Percentiles rank a stretch among this genome's conserved stretches.
phyloP scores from a whole-genome alignment of 306 rosid genomes.

The Malus asiatica region DNA sequence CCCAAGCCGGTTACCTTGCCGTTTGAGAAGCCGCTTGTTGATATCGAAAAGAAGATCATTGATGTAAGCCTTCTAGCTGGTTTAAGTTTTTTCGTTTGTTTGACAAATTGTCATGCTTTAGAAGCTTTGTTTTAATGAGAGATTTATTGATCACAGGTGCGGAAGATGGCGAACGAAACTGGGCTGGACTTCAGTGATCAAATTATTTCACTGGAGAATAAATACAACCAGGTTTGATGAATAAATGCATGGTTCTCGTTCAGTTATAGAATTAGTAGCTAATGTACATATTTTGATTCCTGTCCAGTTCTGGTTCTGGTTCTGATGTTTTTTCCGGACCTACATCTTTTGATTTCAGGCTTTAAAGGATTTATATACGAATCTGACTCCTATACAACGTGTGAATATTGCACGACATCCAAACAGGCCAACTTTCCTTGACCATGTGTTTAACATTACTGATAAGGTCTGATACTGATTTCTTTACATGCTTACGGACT shows the following conservation, averaged over 20 bases:
- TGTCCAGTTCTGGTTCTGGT: neutral
- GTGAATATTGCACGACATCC: slow-evolving; percentile 88
- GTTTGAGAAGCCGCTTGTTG: slow-evolving; percentile 72
- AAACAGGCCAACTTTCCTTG: slow-evolving; percentile 94
- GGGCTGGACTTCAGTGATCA: slow-evolving; percentile 91
- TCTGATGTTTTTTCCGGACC: slow-evolving; percentile 2
- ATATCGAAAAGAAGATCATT: slow-evolving; percentile 70
- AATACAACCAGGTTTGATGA: slow-evolving; percentile 64
- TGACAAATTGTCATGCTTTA: neutral
- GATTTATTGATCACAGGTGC: slow-evolving; percentile 41
- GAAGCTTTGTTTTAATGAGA: neutral
- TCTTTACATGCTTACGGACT: neutral
- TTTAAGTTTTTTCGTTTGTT: slow-evolving; percentile 15
- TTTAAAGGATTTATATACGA: slow-evolving; percentile 54
- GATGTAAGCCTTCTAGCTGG: slow-evolving; percentile 44
- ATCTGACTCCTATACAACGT: slow-evolving; percentile 78
- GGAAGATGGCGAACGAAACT: slow-evolving; percentile 80
- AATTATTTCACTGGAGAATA: slow-evolving; percentile 58
- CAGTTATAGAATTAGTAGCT: neutral
- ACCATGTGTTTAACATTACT: slow-evolving; percentile 81
- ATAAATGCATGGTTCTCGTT: neutral
- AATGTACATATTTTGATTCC: neutral
- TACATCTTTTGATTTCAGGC: slow-evolving; percentile 53
- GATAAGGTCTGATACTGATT: slow-evolving; percentile 52
- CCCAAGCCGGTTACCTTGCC: slow-evolving; percentile 69